A percentile compares a stretch with the other conserved stretches of the same genome.
Evolutionary conservation across 2,329 filamentous ascomycete genomes (phyloP).

Genomic region (Emergomyces africanus): DNA sequence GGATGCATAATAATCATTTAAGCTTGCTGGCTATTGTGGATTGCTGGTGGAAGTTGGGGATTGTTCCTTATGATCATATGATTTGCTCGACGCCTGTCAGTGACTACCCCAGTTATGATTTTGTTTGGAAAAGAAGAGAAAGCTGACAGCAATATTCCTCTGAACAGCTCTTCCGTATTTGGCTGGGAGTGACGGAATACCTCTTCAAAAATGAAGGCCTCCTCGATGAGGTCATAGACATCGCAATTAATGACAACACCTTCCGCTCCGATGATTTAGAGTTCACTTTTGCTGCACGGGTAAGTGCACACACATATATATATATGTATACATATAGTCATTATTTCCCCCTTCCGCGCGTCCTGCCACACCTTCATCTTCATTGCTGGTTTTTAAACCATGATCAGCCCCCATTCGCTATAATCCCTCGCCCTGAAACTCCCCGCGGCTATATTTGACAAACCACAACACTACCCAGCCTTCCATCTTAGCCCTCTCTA

Average conservation of each 20-base stretch:
- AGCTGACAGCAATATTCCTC: neutral
- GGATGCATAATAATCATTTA: conserved; percentile 82
- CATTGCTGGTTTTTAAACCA: neutral
- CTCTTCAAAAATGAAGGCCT: conserved; percentile 73
- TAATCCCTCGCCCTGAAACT: neutral
- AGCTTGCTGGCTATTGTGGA: conserved; percentile 93
- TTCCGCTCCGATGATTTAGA: conserved; percentile 95
- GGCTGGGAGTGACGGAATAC: conserved; percentile 94
- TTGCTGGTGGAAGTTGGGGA: conserved; percentile 89
- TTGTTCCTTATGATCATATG: conserved; percentile 98
- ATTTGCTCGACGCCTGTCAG: conserved; percentile 85
- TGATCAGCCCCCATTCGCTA: neutral
- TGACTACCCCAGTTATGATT: conserved; percentile 8
- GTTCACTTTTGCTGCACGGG: conserved; percentile 88
- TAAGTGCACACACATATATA: conserved; percentile 21
- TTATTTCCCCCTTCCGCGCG: neutral
- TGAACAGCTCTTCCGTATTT: conserved; percentile 69
- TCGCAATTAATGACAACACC: conserved; percentile 75
- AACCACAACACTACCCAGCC: neutral
- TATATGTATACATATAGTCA: neutral
- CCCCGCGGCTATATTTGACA: neutral
- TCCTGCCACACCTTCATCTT: neutral
- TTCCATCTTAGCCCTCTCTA: neutral
- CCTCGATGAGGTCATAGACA: conserved; percentile 72
- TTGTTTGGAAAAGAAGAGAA: neutral